These are phyloP conservation scores for Oryza australiensis DNA, from an alignment of 176 grass and related monocot genomes.

Conservation along the genomic window DNA sequence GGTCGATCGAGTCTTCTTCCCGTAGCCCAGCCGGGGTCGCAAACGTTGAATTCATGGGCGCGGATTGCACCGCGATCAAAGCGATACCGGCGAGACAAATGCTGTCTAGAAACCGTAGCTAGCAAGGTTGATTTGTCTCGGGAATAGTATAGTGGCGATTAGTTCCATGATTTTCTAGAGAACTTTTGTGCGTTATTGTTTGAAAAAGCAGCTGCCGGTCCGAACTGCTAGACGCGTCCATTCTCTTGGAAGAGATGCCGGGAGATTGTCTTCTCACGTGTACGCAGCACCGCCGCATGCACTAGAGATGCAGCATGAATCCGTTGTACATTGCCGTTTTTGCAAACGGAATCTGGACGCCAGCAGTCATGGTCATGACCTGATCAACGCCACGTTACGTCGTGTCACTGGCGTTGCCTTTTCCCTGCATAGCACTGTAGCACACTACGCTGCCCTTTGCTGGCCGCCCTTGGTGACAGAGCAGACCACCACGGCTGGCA, in stretches of 20 bases:
- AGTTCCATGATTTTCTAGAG: background rate
- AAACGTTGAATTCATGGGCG: conserved; percentile 26
- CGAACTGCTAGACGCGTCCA: background rate
- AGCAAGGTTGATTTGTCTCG: background rate
- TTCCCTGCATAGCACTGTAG: conserved; percentile 17
- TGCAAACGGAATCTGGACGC: background rate
- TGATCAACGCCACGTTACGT: conserved; percentile 41
- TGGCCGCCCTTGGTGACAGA: background rate
- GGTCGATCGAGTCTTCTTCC: background rate
- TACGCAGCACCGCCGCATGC: background rate
- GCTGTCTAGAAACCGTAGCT: background rate
- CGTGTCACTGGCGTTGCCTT: conserved; percentile 9
- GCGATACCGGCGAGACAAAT: background rate
- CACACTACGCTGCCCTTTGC: background rate
- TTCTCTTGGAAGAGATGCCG: conserved; percentile 7
- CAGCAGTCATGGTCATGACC: conserved; percentile 22
- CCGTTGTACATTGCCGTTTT: background rate
- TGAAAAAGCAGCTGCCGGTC: background rate
- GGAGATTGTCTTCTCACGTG: background rate
- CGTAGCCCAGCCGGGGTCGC: background rate
- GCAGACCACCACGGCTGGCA: conserved; percentile 16
- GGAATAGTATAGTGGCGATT: background rate
- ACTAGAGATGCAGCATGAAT: conserved; percentile 14
- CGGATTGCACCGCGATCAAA: conserved; percentile 12
- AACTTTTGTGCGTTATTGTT: background rate